A percentile compares a stretch with the other conserved stretches of the same genome.
phyloP scores from a whole-genome alignment of 2,329 filamentous ascomycete genomes.

The Pseudohalonectria lignicola region DNA sequence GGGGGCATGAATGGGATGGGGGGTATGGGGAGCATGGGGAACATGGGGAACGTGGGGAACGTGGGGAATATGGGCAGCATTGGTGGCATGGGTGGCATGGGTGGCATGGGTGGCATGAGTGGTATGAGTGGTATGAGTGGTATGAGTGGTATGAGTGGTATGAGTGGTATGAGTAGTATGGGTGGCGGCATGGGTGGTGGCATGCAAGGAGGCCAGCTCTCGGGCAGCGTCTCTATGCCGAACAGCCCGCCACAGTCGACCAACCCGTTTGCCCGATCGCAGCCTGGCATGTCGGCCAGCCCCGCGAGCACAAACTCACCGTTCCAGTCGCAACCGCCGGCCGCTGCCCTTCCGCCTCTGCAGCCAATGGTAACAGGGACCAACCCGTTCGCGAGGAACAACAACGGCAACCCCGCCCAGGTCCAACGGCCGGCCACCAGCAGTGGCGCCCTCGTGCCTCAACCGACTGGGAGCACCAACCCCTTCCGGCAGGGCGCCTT shows the following conservation, averaged over 20 bases:
- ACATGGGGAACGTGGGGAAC: too few relatives aligned
- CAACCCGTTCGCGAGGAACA: slow-evolving; percentile 48
- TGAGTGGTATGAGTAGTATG: too few relatives aligned
- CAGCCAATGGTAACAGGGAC: slow-evolving; percentile 43
- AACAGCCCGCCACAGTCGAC: slow-evolving; percentile 52
- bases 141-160: too few relatives aligned
- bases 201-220: too few relatives aligned
- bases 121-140: too few relatives aligned
- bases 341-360: slow-evolving; percentile 25
- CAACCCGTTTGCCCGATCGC: slow-evolving; percentile 82
- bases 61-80: too few relatives aligned
- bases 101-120: too few relatives aligned
- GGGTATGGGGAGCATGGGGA: too few relatives aligned
- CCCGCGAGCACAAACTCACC: slow-evolving; percentile 19
- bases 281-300: too few relatives aligned
- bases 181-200: too few relatives aligned
- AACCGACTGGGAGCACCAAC: slow-evolving; percentile 82
- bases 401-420: slow-evolving; percentile 19
- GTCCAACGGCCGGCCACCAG: slow-evolving; percentile 33
- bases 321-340: slow-evolving; percentile 29
- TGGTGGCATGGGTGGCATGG: too few relatives aligned
- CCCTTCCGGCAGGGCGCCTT: slow-evolving; percentile 89
- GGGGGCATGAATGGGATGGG: slow-evolving; percentile 13
- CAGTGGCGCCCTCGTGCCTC: slow-evolving; percentile 48
- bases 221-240: neutral